phyloP scores from a whole-genome alignment of 495 filamentous ascomycete genomes.

The Pseudotulostoma volvatum region DNA sequence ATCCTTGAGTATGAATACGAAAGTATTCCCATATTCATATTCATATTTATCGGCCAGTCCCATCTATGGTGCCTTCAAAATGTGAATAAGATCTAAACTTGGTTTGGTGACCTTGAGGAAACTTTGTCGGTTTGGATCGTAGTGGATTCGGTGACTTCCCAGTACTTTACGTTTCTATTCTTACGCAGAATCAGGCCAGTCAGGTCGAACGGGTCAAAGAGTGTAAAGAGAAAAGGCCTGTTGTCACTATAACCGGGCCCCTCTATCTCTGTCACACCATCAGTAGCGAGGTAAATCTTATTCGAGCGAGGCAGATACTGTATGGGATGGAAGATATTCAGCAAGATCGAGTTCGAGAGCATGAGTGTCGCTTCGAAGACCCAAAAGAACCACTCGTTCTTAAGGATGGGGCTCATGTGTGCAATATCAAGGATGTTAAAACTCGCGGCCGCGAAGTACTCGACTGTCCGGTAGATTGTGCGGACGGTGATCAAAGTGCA shows the following conservation, averaged over 20 bases:
- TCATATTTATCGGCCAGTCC: background rate
- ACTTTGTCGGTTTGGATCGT: too few species aligned
- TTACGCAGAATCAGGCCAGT: conserved; percentile 36
- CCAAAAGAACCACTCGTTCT: conserved; percentile 59
- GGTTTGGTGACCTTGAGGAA: too few species aligned
- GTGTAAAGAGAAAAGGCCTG: conserved; percentile 33
- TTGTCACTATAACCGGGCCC: conserved; percentile 46
- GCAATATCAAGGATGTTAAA: conserved; percentile 21
- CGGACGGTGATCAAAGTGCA: conserved; percentile 42
- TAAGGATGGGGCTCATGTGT: conserved; percentile 35
- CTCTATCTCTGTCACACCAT: conserved; percentile 48
- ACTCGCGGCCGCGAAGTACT: conserved; percentile 37
- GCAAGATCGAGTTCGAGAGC: conserved; percentile 41
- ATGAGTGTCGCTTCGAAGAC: conserved; percentile 52
- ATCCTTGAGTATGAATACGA: background rate
- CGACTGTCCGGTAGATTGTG: conserved; percentile 50
- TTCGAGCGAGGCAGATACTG: conserved; percentile 42
- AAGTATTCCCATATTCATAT: background rate
- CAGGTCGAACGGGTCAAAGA: conserved; percentile 55
- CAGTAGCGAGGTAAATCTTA: conserved; percentile 45
- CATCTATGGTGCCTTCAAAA: too few species aligned
- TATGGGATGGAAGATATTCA: conserved; percentile 49
- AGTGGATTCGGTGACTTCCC: conserved; percentile 29
- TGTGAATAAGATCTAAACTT: too few species aligned
- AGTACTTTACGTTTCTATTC: conserved; percentile 35